Evolutionary conservation across 257 asterid genomes (phyloP).

Genomic region (Henckelia pumila): DNA sequence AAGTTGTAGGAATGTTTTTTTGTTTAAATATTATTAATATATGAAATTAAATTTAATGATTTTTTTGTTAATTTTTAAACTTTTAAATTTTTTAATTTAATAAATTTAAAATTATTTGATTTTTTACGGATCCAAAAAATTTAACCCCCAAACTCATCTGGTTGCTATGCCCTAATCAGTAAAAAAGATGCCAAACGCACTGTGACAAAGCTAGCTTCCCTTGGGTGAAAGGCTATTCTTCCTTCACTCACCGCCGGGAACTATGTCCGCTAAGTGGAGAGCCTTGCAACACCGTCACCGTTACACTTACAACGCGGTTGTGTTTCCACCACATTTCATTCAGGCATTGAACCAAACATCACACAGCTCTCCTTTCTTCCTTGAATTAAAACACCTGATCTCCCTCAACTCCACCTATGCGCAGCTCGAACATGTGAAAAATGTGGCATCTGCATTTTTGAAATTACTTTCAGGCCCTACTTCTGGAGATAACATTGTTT

Average conservation of each 20-base stretch:
- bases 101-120: no score
- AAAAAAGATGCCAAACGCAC: no score
- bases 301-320: slow-evolving; percentile 72
- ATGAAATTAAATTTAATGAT: no score
- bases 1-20: no score
- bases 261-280: slow-evolving; percentile 92
- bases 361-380: slow-evolving; percentile 38
- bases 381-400: slow-evolving; percentile 51
- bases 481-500: slow-evolving; percentile 37
- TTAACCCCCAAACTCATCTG: no score
- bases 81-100: no score
- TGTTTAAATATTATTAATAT: no score
- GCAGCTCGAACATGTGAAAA: slow-evolving; percentile 78
- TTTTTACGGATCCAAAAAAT: no score
- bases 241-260: slow-evolving; percentile 9
- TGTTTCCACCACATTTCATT: slow-evolving; percentile 59
- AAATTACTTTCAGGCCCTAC: slow-evolving; percentile 45
- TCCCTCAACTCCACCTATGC: slow-evolving; percentile 80
- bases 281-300: slow-evolving; percentile 98
- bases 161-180: no score
- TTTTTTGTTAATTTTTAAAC: no score
- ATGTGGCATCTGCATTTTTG: slow-evolving; percentile 54
- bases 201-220: no score
- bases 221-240: no score
- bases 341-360: slow-evolving; percentile 63